These are phyloP conservation scores for Aphanocladium album DNA, from an alignment of 2,329 filamentous ascomycete species.

Conservation along the genomic window DNA sequence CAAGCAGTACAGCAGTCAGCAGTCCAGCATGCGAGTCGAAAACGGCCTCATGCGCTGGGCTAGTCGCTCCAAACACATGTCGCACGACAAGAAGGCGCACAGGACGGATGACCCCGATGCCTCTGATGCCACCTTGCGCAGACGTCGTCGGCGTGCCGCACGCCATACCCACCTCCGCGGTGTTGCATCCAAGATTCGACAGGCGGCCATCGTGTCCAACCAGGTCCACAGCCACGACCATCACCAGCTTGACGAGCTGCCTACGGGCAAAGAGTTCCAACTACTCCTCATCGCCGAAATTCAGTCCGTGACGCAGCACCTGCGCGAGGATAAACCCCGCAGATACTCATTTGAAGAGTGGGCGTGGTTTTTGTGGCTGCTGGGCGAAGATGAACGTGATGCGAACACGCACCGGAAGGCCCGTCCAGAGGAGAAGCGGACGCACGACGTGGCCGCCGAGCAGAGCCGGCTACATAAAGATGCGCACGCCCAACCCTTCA, in stretches of 20 bases:
- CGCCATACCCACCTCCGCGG: not conserved
- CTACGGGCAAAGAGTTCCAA: constrained; percentile 46
- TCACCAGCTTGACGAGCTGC: constrained; percentile 34
- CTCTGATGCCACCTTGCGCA: constrained; percentile 1
- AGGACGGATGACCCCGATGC: constrained; percentile 1
- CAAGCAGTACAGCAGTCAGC: constrained; percentile 36
- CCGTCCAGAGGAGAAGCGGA: constrained; percentile 22
- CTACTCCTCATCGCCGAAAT: constrained; percentile 71
- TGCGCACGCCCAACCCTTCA: constrained; percentile 25
- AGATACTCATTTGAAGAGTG: constrained; percentile 79
- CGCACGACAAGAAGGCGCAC: not conserved
- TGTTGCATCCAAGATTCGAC: constrained; percentile 3
- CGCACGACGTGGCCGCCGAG: constrained; percentile 5
- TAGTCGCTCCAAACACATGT: not conserved
- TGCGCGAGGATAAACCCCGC: constrained; percentile 55
- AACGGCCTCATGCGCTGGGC: not conserved
- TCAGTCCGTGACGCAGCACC: constrained; percentile 52
- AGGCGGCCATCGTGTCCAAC: constrained; percentile 7
- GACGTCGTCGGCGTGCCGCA: not conserved
- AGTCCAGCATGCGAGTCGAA: not conserved
- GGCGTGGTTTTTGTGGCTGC: constrained; percentile 76
- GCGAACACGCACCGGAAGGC: constrained; percentile 45
- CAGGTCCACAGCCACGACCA: constrained; percentile 25
- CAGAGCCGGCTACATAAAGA: constrained; percentile 15
- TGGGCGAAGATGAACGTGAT: constrained; percentile 59